Base-by-base conservation (phyloP, 2,329 filamentous ascomycete genomes). In the Botrytis squamosa region DNA sequence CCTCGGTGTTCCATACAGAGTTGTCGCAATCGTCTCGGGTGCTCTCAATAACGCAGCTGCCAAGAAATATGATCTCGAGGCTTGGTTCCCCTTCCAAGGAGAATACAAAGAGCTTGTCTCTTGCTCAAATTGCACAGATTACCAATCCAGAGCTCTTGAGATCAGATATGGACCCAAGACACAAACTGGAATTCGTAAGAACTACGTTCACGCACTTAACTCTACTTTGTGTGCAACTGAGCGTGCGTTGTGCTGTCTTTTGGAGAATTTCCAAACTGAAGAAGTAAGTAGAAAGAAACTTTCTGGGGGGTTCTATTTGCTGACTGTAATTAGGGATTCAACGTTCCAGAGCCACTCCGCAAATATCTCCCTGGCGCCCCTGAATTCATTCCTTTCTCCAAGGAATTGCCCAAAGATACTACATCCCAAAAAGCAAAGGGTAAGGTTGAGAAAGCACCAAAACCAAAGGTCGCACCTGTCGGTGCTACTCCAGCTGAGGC, bases 71-170 rank as follows among this genome's bases (percentile, higher is more conserved):
- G 96, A 99, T 81, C 88, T 99, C 36, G 96, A 99, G 83, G 95
- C 96, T 4, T 97, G 94, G 93, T 97, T 97, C 83, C 94, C 94
- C 25, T 97, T 93, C 87, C 95, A 98, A 83, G 92, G 92, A 79
- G 96, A 98, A 84, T 99, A 98, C 88, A 98, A 98, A 85, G 96
- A 98, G 85, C 89, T 99, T 42, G 96, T 98, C 69, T 97, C 93
- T 33, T 97, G 95, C 88, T 97, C 94, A 75, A 99, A 99, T 85
- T 99, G 96, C 86, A 97, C 94, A 63, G 95, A 98, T 82, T 98
- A 98, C 86, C 96, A 99, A 86, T 94, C 94, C 38, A 89, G 96
- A 73, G 95, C 94, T 78, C 88, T 99, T 20, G 95, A 98, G 83
- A 97, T 99, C 79, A 90, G 96, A 74, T 97, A 91, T 80, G 95